Conservation (phyloP, 129 eudicot species). For the Chrysanthemum lavandulifolium region DNA sequence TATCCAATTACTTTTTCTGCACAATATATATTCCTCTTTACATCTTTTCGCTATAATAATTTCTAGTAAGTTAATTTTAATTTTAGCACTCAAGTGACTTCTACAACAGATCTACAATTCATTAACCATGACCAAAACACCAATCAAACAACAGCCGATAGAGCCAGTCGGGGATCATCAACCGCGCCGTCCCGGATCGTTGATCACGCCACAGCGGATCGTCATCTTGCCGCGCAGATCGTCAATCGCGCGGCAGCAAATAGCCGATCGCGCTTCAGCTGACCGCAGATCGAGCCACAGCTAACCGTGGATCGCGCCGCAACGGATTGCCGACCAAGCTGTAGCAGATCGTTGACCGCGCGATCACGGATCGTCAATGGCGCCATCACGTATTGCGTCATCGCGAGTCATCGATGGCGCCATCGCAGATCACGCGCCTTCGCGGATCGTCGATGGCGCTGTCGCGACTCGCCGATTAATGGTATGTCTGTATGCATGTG, state of each 20-base stretch:
- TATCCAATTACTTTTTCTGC: neutral
- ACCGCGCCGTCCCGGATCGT: neutral
- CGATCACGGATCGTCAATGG: neutral
- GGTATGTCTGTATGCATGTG: slow-evolving; percentile 4
- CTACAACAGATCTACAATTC: neutral
- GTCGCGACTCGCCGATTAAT: neutral
- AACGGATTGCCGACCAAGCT: neutral
- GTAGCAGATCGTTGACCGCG: neutral
- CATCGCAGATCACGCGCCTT: neutral
- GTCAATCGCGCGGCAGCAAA: neutral
- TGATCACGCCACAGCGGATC: neutral
- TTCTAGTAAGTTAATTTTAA: neutral
- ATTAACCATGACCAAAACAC: neutral
- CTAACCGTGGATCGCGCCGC: too few species aligned
- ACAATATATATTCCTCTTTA: neutral
- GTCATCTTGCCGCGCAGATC: neutral
- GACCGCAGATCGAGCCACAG: neutral
- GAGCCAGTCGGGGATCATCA: neutral
- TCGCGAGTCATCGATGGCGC: neutral
- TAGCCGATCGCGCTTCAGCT: neutral
- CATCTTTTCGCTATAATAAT: neutral
- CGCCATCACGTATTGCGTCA: neutral
- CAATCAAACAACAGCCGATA: neutral
- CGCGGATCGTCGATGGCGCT: neutral
- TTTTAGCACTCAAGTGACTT: neutral